Evolutionary conservation across 2,329 filamentous ascomycete genomes (phyloP), one percentile per base, ranked within the genome.

Genomic region (Fusarium sp.): DNA sequence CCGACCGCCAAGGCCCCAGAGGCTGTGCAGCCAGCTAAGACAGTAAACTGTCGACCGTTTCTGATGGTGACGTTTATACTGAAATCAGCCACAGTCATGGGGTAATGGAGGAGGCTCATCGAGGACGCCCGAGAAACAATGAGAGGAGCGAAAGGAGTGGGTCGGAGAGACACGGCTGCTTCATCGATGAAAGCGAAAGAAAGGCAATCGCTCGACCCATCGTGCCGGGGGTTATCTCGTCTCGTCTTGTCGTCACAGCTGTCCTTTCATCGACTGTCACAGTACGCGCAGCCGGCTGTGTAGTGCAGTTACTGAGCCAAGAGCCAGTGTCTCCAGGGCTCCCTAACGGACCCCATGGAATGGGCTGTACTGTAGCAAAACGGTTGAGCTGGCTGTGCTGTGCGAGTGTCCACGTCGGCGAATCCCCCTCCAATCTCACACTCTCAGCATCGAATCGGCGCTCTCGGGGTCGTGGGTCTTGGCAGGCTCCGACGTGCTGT

Each of bases 11-110:
- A 59, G 60, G 31, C 45, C 42, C 47, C 40, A 68, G 62, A 68
- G 54, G 57, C 57, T 57, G 62, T 63, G 62, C 40, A 57, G 38
- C 45, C 22, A 31, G 27, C 50, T 54, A 54, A 54, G 18, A 47
- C 45, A 47, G 45, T 42, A 47, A 47, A 69, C 68, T 45, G 68
- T 76, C 40, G 16, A 66, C 71, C 65, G 61, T 74, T 73, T 78
- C 73, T 64, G 47, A 73, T 73, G 58, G 67, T 78, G 76, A 78
- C 76, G 74, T 74, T 69, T 68, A 63, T 57, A 33, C 50, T 22
- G 27, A 50, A 65, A 73, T 65, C 69, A 78, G 76, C 76, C 76
- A 77, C 76, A 61, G 35, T 68, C 36, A 42, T 45, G 40, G 59
- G 35, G 35, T 54, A 52, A 69, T 52, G 45, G 50, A 64, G 42